phyloP scores from a whole-genome alignment of 1,139 yeast genomes.

The Debaryomyces psychrophilus region DNA sequence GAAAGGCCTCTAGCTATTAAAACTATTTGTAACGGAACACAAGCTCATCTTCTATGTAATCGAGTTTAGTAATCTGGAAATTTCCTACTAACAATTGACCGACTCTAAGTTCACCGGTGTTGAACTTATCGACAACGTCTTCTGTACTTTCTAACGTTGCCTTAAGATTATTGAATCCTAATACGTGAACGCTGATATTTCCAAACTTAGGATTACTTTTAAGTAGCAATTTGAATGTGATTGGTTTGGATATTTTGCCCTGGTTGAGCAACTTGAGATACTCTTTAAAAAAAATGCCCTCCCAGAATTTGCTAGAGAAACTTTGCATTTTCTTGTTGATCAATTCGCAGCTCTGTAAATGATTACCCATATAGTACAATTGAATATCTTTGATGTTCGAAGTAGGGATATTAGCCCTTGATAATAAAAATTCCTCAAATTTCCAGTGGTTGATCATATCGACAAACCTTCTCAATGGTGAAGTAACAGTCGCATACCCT shows the following conservation, averaged over 20 bases:
- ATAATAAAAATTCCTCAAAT: constrained; percentile 32
- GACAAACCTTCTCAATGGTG: constrained; percentile 86
- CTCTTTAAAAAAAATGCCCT: constrained; percentile 37
- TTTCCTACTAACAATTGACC: constrained; percentile 28
- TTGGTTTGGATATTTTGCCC: constrained; percentile 22
- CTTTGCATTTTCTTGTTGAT: constrained; percentile 29
- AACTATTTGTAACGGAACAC: constrained; percentile 18
- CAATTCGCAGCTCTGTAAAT: constrained; percentile 36
- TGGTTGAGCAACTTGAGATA: constrained; percentile 24
- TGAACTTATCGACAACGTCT: constrained; percentile 23
- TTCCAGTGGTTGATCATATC: constrained; percentile 79
- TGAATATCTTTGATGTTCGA: constrained; percentile 11
- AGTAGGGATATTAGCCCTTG: constrained; percentile 13
- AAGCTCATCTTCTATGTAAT: constrained; percentile 38
- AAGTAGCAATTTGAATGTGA: constrained; percentile 30
- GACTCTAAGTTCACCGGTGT: constrained; percentile 23
- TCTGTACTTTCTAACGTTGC: constrained; percentile 30
- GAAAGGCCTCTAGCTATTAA: not conserved
- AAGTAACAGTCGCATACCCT: constrained; percentile 76
- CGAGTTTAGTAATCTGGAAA: constrained; percentile 30
- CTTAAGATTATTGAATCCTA: constrained; percentile 30
- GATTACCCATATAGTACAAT: constrained; percentile 27
- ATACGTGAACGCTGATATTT: constrained; percentile 28
- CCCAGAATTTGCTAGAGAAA: constrained; percentile 41
- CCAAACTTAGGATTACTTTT: constrained; percentile 33